Percentiles rank a stretch among this genome's conserved stretches.
Conservation (phyloP, 2,329 filamentous ascomycete genomes). For the Sporothrix pallida region DNA sequence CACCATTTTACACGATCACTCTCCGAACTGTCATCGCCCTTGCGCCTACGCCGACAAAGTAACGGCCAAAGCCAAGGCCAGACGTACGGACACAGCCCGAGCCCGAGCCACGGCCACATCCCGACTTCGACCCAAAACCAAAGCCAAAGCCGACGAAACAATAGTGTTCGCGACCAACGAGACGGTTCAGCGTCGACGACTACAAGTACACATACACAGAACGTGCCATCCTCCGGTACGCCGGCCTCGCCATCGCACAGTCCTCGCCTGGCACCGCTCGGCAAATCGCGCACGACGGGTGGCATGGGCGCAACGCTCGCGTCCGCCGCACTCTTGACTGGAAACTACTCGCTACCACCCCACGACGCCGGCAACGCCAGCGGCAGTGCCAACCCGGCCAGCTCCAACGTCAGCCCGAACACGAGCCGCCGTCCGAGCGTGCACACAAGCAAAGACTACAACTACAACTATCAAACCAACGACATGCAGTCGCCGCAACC, state of each 20-base stretch:
- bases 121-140: neutral
- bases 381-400: neutral
- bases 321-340: slow-evolving; percentile 41
- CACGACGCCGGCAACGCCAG: neutral
- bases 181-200: neutral
- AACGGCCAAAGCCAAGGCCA: slow-evolving; percentile 44
- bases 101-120: neutral
- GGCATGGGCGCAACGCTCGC: neutral
- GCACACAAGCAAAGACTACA: slow-evolving; percentile 12
- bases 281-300: slow-evolving; percentile 16
- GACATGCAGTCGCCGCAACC: slow-evolving; percentile 20
- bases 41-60: slow-evolving; percentile 48
- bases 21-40: slow-evolving; percentile 58
- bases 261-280: slow-evolving; percentile 20
- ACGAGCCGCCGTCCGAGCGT: slow-evolving; percentile 35
- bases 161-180: neutral
- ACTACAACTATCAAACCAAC: neutral
- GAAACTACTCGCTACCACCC: slow-evolving; percentile 25
- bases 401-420: slow-evolving; percentile 25
- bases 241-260: slow-evolving; percentile 20
- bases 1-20: slow-evolving; percentile 64
- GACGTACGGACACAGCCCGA: neutral
- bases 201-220: neutral
- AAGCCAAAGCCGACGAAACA: neutral
- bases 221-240: neutral